These are phyloP conservation scores for Fusarium udum DNA, from an alignment of 2,329 filamentous ascomycete species.

Conservation along the genomic window DNA sequence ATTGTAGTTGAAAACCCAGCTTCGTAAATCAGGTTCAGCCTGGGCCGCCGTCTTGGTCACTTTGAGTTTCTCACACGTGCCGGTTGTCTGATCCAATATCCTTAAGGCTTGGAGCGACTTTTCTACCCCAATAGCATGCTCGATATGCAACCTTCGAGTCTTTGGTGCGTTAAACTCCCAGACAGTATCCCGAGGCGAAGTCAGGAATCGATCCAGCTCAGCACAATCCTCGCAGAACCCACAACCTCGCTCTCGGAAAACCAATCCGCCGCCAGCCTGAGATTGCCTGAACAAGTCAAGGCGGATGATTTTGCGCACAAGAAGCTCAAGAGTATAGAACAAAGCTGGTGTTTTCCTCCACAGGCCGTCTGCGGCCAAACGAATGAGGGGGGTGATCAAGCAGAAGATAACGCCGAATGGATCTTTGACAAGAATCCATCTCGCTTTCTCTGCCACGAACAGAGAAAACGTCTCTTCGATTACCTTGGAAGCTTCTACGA, in stretches of 20 bases:
- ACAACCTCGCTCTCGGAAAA: constrained; percentile 11
- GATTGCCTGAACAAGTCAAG: background rate
- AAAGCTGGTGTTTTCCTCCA: background rate
- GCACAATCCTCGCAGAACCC: constrained; percentile 6
- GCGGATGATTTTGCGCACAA: background rate
- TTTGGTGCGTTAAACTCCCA: background rate
- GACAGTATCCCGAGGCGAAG: background rate
- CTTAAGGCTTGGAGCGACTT: background rate
- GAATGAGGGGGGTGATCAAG: constrained; percentile 4
- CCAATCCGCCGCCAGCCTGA: background rate
- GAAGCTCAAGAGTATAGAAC: background rate
- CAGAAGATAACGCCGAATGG: background rate
- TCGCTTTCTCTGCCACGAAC: background rate
- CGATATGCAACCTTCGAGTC: background rate
- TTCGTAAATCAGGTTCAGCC: background rate
- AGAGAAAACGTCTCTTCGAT: background rate
- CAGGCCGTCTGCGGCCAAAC: background rate
- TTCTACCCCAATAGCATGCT: background rate
- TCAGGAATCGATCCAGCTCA: background rate
- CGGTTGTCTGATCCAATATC: background rate
- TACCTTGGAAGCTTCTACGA: background rate
- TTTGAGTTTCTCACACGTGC: background rate
- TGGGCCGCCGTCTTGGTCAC: constrained; percentile 1
- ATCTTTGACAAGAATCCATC: background rate
- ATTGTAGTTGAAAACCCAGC: background rate